phyloP scores from a whole-genome alignment of 108 stramenopile genomes.

The Phaeodactylum tricornutum region DNA sequence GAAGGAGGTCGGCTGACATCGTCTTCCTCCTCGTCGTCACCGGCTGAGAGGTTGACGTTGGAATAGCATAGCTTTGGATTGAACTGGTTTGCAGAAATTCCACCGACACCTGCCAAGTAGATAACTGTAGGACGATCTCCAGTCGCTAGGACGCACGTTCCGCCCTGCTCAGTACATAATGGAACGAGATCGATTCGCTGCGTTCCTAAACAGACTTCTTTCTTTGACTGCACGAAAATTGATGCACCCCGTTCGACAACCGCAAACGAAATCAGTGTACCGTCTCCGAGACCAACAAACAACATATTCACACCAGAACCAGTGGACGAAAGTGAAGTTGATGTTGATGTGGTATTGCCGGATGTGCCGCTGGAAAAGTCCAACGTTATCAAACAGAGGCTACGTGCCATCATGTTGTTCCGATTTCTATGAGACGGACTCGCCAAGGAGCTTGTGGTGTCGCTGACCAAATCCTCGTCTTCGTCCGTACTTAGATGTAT shows the following conservation, averaged over 20 bases:
- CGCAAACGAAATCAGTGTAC: slow-evolving; percentile 78
- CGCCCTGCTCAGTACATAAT: slow-evolving; percentile 45
- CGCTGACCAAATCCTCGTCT: slow-evolving; percentile 23
- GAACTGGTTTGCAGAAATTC: slow-evolving; percentile 20
- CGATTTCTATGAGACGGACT: slow-evolving; percentile 16
- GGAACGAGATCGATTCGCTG: slow-evolving; percentile 86
- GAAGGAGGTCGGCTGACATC: slow-evolving; percentile 35
- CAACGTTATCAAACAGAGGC: slow-evolving; percentile 65
- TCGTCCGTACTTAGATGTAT: slow-evolving; percentile 37
- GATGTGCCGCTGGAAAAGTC: slow-evolving; percentile 25
- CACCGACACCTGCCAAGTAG: slow-evolving; percentile 71
- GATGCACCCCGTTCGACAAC: slow-evolving; percentile 24
- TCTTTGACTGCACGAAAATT: slow-evolving; percentile 53
- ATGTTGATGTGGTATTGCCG: slow-evolving; percentile 5
- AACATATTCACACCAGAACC: slow-evolving; percentile 83
- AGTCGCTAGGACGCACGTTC: slow-evolving; percentile 87
- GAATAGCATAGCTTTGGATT: slow-evolving; percentile 88
- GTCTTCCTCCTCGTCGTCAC: slow-evolving; percentile 46
- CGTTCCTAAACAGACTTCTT: slow-evolving; percentile 90
- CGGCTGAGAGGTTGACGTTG: slow-evolving; percentile 75
- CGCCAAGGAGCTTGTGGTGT: slow-evolving; percentile 8
- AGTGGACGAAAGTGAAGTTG: slow-evolving; percentile 8
- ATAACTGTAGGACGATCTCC: slow-evolving; percentile 97
- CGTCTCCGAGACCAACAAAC: slow-evolving; percentile 95
- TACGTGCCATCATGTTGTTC: slow-evolving; percentile 80